phyloP scores from a whole-genome alignment of 1,284 basidiomycete genomes.

The Gomphus bonarii region DNA sequence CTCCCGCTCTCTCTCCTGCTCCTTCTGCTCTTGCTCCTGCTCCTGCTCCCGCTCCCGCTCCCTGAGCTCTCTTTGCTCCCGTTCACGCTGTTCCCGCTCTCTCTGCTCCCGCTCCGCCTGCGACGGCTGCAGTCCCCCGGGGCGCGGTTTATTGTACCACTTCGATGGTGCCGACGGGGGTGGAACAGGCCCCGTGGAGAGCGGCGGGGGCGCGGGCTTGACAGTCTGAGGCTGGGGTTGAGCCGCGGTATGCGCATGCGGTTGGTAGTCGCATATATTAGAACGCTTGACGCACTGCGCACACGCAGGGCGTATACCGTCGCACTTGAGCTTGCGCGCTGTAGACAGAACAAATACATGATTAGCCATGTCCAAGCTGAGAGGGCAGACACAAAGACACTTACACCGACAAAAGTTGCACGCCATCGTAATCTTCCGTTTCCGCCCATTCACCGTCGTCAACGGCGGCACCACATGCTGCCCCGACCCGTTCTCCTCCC shows the following conservation, averaged over 20 bases:
- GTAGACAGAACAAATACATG: conserved; percentile 16
- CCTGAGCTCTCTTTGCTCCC: too few relatives aligned
- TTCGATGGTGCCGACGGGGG: background rate
- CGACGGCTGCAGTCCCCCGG: too few relatives aligned
- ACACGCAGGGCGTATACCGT: conserved; percentile 70
- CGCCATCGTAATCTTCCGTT: conserved; percentile 64
- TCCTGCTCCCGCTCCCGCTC: background rate
- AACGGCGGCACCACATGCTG: background rate
- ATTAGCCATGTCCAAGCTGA: too few relatives aligned
- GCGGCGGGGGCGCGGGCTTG: background rate
- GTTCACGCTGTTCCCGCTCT: background rate
- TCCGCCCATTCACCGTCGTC: conserved; percentile 47
- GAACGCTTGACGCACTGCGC: conserved; percentile 66
- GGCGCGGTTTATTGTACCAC: too few relatives aligned
- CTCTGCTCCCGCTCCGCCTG: background rate
- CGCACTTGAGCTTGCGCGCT: conserved; percentile 79
- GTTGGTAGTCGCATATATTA: conserved; percentile 67
- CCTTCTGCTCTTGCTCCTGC: background rate
- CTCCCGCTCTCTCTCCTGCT: too few relatives aligned
- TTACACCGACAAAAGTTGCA: conserved; percentile 80
- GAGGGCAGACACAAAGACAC: conserved; percentile 22
- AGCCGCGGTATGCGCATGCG: conserved; percentile 28
- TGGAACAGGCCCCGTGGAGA: background rate
- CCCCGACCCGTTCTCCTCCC: background rate
- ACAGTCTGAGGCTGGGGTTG: conserved; percentile 38